Conservation (phyloP, 1,284 basidiomycete genomes). For the Irpex sp. region DNA sequence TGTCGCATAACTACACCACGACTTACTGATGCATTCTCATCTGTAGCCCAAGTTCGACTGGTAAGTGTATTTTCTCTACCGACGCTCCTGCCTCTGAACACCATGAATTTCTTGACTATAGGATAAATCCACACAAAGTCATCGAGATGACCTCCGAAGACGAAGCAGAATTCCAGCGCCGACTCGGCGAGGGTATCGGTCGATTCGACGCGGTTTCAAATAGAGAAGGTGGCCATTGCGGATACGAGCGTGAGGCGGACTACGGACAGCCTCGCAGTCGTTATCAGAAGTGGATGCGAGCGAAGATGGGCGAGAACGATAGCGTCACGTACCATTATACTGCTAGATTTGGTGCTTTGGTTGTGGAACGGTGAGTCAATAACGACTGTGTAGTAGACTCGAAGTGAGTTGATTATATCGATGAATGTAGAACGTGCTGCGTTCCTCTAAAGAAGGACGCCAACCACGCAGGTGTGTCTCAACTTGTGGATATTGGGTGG, state of each 20-base stretch:
- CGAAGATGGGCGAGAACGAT: conserved; percentile 18
- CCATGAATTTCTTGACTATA: conserved; percentile 17
- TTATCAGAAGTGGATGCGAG: conserved; percentile 54
- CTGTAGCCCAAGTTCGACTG: conserved; percentile 58
- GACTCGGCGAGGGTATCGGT: conserved; percentile 35
- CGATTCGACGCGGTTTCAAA: conserved; percentile 32
- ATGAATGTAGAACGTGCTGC: conserved; percentile 35
- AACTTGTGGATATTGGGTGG: background rate
- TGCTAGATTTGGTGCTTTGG: conserved; percentile 27
- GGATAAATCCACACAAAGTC: conserved; percentile 39
- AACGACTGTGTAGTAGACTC: background rate
- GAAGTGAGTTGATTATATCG: background rate
- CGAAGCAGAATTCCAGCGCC: conserved; percentile 28
- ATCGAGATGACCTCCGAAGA: background rate
- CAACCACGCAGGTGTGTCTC: conserved; percentile 37
- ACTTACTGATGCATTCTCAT: background rate
- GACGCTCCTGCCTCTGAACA: background rate
- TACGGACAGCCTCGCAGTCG: conserved; percentile 48
- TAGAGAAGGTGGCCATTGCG: conserved; percentile 26
- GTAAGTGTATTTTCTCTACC: conserved; percentile 26
- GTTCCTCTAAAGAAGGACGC: conserved; percentile 44
- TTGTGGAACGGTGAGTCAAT: conserved; percentile 48
- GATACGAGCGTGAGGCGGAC: conserved; percentile 38
- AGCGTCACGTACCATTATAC: conserved; percentile 47
- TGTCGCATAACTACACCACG: background rate